These are phyloP conservation scores for Gnetum montanum DNA, from an alignment of 75 land plant species.

Conservation along the genomic window DNA sequence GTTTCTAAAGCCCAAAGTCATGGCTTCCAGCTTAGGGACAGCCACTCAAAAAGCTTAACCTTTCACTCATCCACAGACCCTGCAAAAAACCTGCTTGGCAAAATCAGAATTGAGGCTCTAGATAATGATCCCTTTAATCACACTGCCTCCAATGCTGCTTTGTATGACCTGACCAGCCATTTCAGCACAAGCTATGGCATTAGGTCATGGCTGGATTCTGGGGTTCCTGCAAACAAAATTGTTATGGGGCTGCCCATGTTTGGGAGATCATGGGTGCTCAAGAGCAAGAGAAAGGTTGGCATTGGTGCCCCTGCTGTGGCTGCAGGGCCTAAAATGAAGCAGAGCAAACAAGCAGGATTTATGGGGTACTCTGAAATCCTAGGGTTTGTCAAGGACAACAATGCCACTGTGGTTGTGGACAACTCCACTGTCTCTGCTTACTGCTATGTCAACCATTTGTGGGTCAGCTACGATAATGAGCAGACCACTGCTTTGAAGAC, in stretches of 20 bases:
- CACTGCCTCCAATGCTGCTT: slow-evolving; percentile 30
- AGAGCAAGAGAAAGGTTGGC: slow-evolving; percentile 12
- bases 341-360: slow-evolving; percentile 12
- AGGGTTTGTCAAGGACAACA: slow-evolving; percentile 4
- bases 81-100: no score
- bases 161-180: slow-evolving; percentile 21
- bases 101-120: no score
- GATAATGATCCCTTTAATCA: no score
- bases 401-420: slow-evolving; percentile 18
- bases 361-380: slow-evolving; percentile 13
- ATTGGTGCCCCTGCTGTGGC: slow-evolving; percentile 28
- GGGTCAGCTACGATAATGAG: slow-evolving; percentile 38
- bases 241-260: slow-evolving; percentile 37
- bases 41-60: no score
- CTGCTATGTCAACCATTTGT: slow-evolving; percentile 12
- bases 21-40: no score
- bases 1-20: no score
- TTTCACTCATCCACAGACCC: no score
- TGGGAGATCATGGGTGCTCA: slow-evolving; percentile 38
- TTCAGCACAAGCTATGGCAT: slow-evolving; percentile 32
- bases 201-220: slow-evolving; percentile 35
- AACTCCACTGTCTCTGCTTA: slow-evolving; percentile 22
- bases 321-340: slow-evolving; percentile 12
- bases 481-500: slow-evolving; percentile 23
- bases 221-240: slow-evolving; percentile 18